Base-by-base conservation (phyloP, 208 protist genomes). In the Wallacemonas sp. region DNA sequence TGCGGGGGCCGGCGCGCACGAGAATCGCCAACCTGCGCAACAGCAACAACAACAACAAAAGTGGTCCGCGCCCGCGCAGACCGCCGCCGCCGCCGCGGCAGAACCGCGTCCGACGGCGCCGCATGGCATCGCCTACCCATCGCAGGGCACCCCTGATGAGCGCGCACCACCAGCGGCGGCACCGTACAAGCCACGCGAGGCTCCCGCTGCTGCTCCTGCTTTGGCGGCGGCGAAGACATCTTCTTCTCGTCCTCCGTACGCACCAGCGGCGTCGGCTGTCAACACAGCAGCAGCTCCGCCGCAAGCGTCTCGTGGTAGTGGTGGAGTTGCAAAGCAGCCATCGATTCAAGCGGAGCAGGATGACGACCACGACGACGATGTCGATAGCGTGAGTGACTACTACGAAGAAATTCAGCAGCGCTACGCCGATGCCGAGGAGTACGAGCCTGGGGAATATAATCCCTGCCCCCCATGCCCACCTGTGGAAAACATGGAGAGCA, bases 221-320 rank as follows among this genome's bases (percentile, higher is more conserved):
- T 36, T 22, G 24, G 47, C 2, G 70, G 65, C 54, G 49, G n/a
- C n/a, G n/a, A n/a, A n/a, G n/a, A n/a, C n/a, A n/a, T n/a, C n/a
- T n/a, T n/a, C n/a, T n/a, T 75, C 31, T 47, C 70, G 33, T n/a
- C 51, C 15, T 66, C 70, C 5, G 56, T 65, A 27, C 53, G 51
- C 30, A 27, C 51, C 65, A 62, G 28, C 64, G 68, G 38, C 70
- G 56, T n/a, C n/a, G n/a, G n/a, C n/a, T n/a, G n/a, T n/a, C n/a
- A n/a, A n/a, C n/a, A n/a, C n/a, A n/a, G n/a, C n/a, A n/a, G n/a
- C n/a, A n/a, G n/a, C n/a, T n/a, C n/a, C n/a, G n/a, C n/a, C n/a
- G n/a, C n/a, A n/a, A n/a, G n/a, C n/a, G n/a, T n/a, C n/a, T n/a
- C n/a, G n/a, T n/a, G n/a, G n/a, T n/a, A n/a, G n/a, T n/a, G n/a